Base-by-base conservation (phyloP, 768 basidiomycete genomes). In the Brasilioporus rufonigricans region DNA sequence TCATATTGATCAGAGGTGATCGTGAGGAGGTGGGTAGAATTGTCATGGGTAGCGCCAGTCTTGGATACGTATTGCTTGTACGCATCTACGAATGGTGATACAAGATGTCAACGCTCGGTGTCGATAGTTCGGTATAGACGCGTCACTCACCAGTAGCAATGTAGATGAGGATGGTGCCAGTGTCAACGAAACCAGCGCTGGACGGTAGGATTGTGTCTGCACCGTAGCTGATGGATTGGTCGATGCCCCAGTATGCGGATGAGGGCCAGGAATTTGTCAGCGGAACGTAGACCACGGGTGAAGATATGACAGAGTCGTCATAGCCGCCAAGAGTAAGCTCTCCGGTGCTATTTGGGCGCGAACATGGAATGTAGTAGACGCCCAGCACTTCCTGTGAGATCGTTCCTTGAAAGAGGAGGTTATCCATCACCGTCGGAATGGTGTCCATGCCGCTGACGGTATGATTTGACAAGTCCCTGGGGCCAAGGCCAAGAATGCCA, bases 391-490 rank as follows among this genome's bases (percentile, higher is more conserved):
- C 57, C 18, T 59, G 14, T 5, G 35, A 44, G 36, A 75, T 74
- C 1, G 52, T 48, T 11, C 66, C 63, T 48, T 72, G 66, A 7
- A 24, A 39, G 51, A 49, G 54, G 0, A 74, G 68, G 52, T 70
- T 74, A 62, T 74, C 70, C 16, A 54, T 57, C 18, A 76, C 72
- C 3, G 74, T 76, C 12, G 73, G 68, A 18, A 39, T 19, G 3
- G n/a, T 39, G 19, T 8, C 19, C 9, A 19, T n/a, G 5, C 38
- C 38, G 8, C 10, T 14, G 16, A 44, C 16, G 6, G 43, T 18
- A 12, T 27, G 2, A 4, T n/a, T 18, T 27, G 26, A 18, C 24
- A 16, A 8, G 24, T 16, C 26, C 16, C 23, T 21, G 14, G 45
- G 45, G 11, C 45, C 45, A 47, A 47, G 9, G 11, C 32, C 31